phyloP scores from a whole-genome alignment of 2,329 filamentous ascomycete genomes.

The Didymosphaeria variabile region DNA sequence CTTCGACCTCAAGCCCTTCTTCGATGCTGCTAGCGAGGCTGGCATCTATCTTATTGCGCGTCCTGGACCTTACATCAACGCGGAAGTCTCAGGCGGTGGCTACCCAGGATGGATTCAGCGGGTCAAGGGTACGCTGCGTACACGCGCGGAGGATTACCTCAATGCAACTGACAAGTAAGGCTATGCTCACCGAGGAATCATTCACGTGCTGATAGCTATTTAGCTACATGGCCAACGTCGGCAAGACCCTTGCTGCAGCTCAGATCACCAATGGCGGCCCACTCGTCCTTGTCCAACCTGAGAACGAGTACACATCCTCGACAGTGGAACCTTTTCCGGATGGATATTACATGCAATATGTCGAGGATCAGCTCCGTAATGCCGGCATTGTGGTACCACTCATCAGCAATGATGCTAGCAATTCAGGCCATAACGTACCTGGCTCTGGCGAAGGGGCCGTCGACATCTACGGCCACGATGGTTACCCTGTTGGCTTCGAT shows the following conservation, averaged over 20 bases:
- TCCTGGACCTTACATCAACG: slow-evolving; percentile 80
- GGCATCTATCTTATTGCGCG: slow-evolving; percentile 79
- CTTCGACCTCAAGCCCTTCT: slow-evolving; percentile 77
- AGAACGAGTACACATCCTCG: slow-evolving; percentile 77
- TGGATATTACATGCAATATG: slow-evolving; percentile 73
- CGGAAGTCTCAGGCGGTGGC: slow-evolving; percentile 78
- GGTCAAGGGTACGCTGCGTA: slow-evolving; percentile 71
- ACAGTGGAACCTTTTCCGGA: slow-evolving; percentile 68
- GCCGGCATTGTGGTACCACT: slow-evolving; percentile 78
- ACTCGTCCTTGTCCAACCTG: slow-evolving; percentile 79
- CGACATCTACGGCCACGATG: slow-evolving; percentile 74
- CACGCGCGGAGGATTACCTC: slow-evolving; percentile 68
- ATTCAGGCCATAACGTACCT: slow-evolving; percentile 69
- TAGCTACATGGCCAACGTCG: slow-evolving; percentile 70
- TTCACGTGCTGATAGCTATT: slow-evolving; percentile 6
- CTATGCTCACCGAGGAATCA: not conserved
- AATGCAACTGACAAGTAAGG: slow-evolving; percentile 71
- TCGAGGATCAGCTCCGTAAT: slow-evolving; percentile 72
- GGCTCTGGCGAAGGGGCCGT: slow-evolving; percentile 63
- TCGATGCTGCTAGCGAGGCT: slow-evolving; percentile 75
- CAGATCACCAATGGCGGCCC: slow-evolving; percentile 87
- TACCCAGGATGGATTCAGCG: slow-evolving; percentile 83
- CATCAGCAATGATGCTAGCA: slow-evolving; percentile 76
- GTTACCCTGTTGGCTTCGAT: slow-evolving; percentile 69
- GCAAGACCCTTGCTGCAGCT: slow-evolving; percentile 72